Percentiles rank a stretch among this genome's conserved stretches.
Conservation (phyloP, 1,284 basidiomycete species). For the Cutaneotrichosporon sp. region DNA sequence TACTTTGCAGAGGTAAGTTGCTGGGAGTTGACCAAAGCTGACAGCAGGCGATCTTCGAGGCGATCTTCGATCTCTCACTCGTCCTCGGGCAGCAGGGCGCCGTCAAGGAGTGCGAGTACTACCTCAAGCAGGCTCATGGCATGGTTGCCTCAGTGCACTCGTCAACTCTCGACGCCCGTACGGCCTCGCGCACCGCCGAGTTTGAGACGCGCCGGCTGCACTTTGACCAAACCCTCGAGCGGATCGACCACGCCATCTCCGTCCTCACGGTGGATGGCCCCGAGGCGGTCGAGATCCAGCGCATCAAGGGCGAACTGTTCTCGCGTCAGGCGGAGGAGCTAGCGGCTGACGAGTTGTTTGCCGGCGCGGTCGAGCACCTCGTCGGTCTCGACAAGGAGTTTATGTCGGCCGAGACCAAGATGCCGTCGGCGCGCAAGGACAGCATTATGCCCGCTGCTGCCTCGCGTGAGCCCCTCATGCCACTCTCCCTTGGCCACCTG, state of each 20-base stretch:
- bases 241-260: constrained; percentile 59
- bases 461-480: constrained; percentile 65
- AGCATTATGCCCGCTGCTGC: constrained; percentile 55
- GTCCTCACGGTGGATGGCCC: constrained; percentile 38
- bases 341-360: constrained; percentile 56
- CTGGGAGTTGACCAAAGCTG: neutral
- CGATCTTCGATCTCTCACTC: constrained; percentile 65
- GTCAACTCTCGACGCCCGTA: constrained; percentile 65
- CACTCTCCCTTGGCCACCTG: constrained; percentile 66
- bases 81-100: constrained; percentile 72
- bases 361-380: constrained; percentile 39
- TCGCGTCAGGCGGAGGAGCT: constrained; percentile 58
- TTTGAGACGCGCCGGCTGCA: constrained; percentile 65
- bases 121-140: constrained; percentile 69
- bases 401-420: constrained; percentile 33
- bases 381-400: constrained; percentile 42
- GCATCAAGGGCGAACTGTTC: constrained; percentile 60
- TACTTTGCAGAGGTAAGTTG: constrained; percentile 63
- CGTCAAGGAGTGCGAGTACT: constrained; percentile 77
- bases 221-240: constrained; percentile 61
- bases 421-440: constrained; percentile 29
- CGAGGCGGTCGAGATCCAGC: constrained; percentile 65
- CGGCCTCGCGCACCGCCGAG: constrained; percentile 66
- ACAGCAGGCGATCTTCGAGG: constrained; percentile 58
- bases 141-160: constrained; percentile 68